Base-by-base conservation (phyloP, 805 yeast species). In the Peterozyma xylosa region DNA sequence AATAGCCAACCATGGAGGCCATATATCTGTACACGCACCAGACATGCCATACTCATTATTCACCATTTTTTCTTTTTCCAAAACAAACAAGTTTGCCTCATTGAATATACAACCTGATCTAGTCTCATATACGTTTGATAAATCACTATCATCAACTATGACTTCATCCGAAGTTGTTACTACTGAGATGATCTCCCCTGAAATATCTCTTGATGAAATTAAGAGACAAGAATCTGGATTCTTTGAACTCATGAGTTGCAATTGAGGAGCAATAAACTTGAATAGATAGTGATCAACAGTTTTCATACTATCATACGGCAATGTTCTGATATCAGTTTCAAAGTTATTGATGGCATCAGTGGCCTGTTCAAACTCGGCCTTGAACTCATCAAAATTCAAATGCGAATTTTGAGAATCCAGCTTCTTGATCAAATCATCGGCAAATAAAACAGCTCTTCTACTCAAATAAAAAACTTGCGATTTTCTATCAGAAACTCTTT, bases 1-100 rank as follows among this genome's bases (percentile, higher is more conserved):
- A 39, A 77, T 58, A 1, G 90, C 88, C 32, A 89, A 59, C 88
- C 96, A 90, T 0, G 96, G 95, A 2, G 96, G 96, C 97, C 96
- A 90, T 15, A 66, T 65, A 13, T 62, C 54, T 9, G 54, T 60
- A 2, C 84, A 74, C 1, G 95, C 93, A 61, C 87, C 88, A 2
- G 74, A 64, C 11, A 63, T 60, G 11, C 66, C 61, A 37, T 74
- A 42, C 5, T 70, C 66, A 17, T 68, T 58, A 27, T 60, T 53
- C 16, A 60, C 54, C 35, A 71, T 64, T 17, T 76, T 78, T 5
- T 68, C 68, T 50, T 76, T 75, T 37, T 76, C 68, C 39, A 90
- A 68, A 5, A 84, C 78, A 55, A 82, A 84, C 15, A 86, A 75
- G 54, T 82, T 85, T 1, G 96, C 87, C 50, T 81, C 77, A 37